Evolutionary conservation across 2,329 filamentous ascomycete species (phyloP), one percentile per base, ranked within the genome.

Genomic region (Knufia fluminis): DNA sequence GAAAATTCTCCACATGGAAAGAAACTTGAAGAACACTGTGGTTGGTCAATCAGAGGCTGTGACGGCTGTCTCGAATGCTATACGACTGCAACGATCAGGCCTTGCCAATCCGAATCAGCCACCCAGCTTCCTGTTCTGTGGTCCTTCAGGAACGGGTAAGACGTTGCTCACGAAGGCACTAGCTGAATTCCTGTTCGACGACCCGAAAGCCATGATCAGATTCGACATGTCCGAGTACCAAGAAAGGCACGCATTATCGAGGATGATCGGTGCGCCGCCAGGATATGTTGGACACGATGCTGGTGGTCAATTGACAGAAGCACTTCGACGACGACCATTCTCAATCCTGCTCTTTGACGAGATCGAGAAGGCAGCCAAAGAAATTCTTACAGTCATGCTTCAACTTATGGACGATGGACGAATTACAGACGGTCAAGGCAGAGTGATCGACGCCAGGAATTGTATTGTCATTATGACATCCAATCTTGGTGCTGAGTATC

Each of bases 191-290:
- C 75, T 98, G 23, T 98, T 98, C 71, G 92, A 98, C 64, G 92
- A 98, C 60, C 72, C 91, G 22, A 96, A 96, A 73, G 76, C 91
- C 28, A 97, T 98, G 92, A 95, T 98, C 61, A 85, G 92, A 33
- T 94, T 98, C 71, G 92, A 98, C 66, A 98, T 98, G 92, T 97
- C 91, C 3, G 92, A 98, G 69, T 98, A 98, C 68, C 94, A 98
- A 68, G 92, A 98, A 69, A 84, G 91, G 3, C 92, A 98, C 66
- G 85, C 91, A 0, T 79, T 98, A 12, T 94, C 88, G 65, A 82
- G 92, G 53, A 96, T 98, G 88, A 98, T 98, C 60, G 92, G 92
- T 65, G 90, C 92, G 17, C 92, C 92, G 17, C 92, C 92, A 3
- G 92, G 92, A 56, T 98, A 98, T 59, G 90, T 98, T 52, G 92